Conservation (phyloP, 2,329 filamentous ascomycete species). For the Colletotrichum trifolii region DNA sequence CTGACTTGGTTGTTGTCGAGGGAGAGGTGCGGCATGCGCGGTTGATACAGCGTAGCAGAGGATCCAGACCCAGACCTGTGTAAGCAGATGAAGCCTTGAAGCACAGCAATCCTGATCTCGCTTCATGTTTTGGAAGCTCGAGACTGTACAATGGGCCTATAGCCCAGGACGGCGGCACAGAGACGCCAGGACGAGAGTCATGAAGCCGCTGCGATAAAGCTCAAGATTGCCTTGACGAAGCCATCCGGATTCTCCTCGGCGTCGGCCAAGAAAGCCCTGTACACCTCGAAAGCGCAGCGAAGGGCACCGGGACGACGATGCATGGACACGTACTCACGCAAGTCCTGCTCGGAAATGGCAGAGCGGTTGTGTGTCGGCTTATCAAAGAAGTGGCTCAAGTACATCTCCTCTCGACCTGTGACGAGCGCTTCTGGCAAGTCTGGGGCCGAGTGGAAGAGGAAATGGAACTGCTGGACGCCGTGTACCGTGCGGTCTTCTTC, state of each 20-base stretch:
- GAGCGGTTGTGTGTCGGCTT: constrained; percentile 48
- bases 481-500: constrained; percentile 6
- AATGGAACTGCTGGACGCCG: constrained; percentile 7
- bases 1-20: constrained; percentile 4
- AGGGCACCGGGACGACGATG: constrained; percentile 49
- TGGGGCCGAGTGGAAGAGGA: constrained; percentile 4
- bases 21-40: neutral
- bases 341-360: constrained; percentile 47
- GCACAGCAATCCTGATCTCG: too few relatives aligned
- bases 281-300: constrained; percentile 46
- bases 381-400: constrained; percentile 56
- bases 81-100: too few relatives aligned
- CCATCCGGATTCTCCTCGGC: constrained; percentile 6
- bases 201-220: neutral
- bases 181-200: neutral
- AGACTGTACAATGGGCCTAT: neutral
- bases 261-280: constrained; percentile 44
- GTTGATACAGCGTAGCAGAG: neutral
- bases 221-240: neutral
- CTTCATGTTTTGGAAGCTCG: neutral
- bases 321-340: constrained; percentile 51
- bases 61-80: neutral
- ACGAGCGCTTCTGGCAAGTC: constrained; percentile 42
- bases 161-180: neutral
- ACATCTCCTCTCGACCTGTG: constrained; percentile 51